Evolutionary conservation across 2,329 filamentous ascomycete genomes (phyloP), one percentile per base, ranked within the genome.

Genomic region (Talaromyces sp.): DNA sequence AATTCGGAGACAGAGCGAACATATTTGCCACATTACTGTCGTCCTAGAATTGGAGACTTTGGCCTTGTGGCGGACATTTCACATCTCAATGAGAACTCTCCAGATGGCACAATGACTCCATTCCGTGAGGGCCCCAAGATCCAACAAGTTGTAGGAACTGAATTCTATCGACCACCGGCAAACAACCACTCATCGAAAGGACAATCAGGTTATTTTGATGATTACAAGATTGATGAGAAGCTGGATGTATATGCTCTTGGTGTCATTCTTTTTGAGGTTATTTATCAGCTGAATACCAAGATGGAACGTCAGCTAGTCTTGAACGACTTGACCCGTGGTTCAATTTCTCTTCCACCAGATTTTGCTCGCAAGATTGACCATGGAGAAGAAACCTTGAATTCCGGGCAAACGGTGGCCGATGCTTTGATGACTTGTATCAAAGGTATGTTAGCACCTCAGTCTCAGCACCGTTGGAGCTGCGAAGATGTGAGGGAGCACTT

Each of bases 1-100:
- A 59, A 62, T 27, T 55, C 48, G 8, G 58, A 62, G 6, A 53
- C 64, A 8, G 63, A 63, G 7, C 16, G 6, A 10, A n/a, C 6
- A 2, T 52, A 62, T 2, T 60, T 63, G 3, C 51, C 60, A 19
- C 61, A 77, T 13, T 81, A 80, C 53, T 71, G 84, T 29, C 80
- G 79, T 35, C 82, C 86, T 10, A 79, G 84, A 4, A 87, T 89
- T 48, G 86, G 86, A 2, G 86, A 89, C 63, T 88, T 89, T 62
- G 86, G 86, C 2, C 78, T 88, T 4, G 84, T 86, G 4, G 81
- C 82, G 9, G 80, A 82, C 49, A 77, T 82, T 41, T 80, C 74
- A 35, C 71, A 65, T 56, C 55, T 72, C 43, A 63, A 70, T 52
- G 72, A 72, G 11, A 55, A 41, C n/a, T 54, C 61, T 3, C 56